phyloP scores from a whole-genome alignment of 306 rosid species.

The Rosa lucieae region DNA sequence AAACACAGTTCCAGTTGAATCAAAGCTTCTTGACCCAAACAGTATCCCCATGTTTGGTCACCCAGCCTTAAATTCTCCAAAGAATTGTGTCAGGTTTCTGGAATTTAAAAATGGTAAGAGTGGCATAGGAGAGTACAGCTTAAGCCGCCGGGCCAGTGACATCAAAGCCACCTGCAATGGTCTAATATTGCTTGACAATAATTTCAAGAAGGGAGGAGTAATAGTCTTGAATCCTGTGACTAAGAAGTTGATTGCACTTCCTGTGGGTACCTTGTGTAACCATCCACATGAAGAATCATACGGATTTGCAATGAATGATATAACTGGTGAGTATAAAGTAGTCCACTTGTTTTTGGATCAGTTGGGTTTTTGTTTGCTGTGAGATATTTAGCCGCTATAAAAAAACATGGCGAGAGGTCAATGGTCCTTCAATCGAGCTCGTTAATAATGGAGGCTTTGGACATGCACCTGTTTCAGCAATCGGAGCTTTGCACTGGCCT shows the following conservation, averaged over 20 bases:
- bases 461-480: conserved; percentile 36
- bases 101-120: conserved; percentile 31
- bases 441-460: conserved; percentile 30
- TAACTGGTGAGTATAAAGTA: conserved; percentile 39
- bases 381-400: conserved; percentile 37
- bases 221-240: conserved; percentile 52
- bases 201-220: conserved; percentile 40
- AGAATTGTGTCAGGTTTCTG: conserved; percentile 28
- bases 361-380: conserved; percentile 26
- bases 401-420: conserved; percentile 39
- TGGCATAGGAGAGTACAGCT: conserved; percentile 35
- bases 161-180: conserved; percentile 50
- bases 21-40: conserved; percentile 10
- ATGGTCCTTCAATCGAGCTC: conserved; percentile 46
- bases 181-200: conserved; percentile 45
- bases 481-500: conserved; percentile 49
- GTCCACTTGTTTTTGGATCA: conserved; percentile 46
- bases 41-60: conserved; percentile 10
- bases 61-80: conserved; percentile 4
- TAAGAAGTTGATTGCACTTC: conserved; percentile 37
- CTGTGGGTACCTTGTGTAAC: conserved; percentile 38
- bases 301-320: conserved; percentile 31
- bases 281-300: conserved; percentile 31
- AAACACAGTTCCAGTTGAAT: conserved; percentile 39
- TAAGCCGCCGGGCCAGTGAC: conserved; percentile 32